Evolutionary conservation across 129 eudicot species (phyloP).

Genomic region (Smallanthus sonchifolius): DNA sequence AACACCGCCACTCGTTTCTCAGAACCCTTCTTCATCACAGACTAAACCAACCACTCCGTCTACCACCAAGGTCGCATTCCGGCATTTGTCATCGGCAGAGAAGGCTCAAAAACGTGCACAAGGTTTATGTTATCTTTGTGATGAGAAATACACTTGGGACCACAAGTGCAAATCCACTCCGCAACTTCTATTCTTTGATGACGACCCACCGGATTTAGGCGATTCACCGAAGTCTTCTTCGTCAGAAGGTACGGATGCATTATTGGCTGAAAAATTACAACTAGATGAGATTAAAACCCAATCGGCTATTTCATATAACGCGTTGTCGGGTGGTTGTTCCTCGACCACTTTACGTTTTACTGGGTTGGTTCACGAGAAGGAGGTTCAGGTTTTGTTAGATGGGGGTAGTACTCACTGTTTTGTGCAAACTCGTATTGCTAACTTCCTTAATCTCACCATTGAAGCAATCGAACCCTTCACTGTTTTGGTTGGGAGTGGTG

Average conservation of each 20-base stretch:
- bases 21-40: not conserved
- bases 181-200: not conserved
- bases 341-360: not conserved
- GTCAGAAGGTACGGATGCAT: not conserved
- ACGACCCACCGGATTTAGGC: not conserved
- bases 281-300: not conserved
- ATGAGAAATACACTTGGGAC: not conserved
- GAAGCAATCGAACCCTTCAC: not conserved
- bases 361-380: not conserved
- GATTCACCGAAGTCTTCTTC: not conserved
- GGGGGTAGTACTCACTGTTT: no score
- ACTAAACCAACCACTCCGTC: not conserved
- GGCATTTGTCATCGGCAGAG: not conserved
- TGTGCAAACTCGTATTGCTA: no score
- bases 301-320: no score
- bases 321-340: not conserved
- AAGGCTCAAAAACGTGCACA: not conserved
- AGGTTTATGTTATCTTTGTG: not conserved
- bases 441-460: not conserved
- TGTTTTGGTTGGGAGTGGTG: not conserved
- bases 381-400: not conserved
- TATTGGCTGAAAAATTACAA: not conserved
- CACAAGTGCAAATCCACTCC: not conserved
- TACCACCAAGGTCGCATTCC: not conserved
- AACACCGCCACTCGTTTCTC: not conserved